Evolutionary conservation across 2,329 filamentous ascomycete species (phyloP), one percentile per base, ranked within the genome.

Genomic region (Fusarium avenaceum): DNA sequence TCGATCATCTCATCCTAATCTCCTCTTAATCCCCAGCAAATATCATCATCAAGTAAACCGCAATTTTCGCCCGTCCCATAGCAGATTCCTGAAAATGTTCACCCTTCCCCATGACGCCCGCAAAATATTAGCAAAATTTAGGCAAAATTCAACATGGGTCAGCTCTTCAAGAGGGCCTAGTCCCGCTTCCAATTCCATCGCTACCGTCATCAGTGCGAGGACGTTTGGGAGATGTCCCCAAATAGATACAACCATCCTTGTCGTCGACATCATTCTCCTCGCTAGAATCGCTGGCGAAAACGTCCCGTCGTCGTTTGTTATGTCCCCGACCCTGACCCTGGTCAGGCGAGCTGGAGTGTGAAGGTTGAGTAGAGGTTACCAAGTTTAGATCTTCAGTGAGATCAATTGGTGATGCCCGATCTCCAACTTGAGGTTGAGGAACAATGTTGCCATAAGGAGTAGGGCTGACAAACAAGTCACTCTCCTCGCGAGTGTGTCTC

Each of bases 401-500:
- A n/a, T 57, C 49, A 15, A 44, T 46, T 0, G 60, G 51, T 6
- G 15, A 43, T 32, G n/a, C 15, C 6, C 7, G 40, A 6, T 15
- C 15, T 26, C 28, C 55, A 17, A 19, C 38, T 26, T 35, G 14
- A 19, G 49, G 46, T 26, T 35, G 14, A 19, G 49, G 46, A 15
- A 63, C 52, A 2, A 68, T n/a, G 33, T 11, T 19, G 19, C 63
- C 15, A 17, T 54, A 66, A 7, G 47, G 38, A 2, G 69, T 70
- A 8, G 69, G 54, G 28, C 55, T 69, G 2, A 32, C 15, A n/a
- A 73, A 72, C 11, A 73, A 32, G 32, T 26, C 43, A 49, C 67
- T 71, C 26, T 72, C 65, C n/a, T 52, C 60, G 5, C 69, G 52
- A 15, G 8, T 30, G 4, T 57, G 42, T 10, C 53, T 54, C 4